Evolutionary conservation across 164 flowering plant species (phyloP), one percentile per base, ranked within the genome.

Genomic region (Nymphaea colorata): DNA sequence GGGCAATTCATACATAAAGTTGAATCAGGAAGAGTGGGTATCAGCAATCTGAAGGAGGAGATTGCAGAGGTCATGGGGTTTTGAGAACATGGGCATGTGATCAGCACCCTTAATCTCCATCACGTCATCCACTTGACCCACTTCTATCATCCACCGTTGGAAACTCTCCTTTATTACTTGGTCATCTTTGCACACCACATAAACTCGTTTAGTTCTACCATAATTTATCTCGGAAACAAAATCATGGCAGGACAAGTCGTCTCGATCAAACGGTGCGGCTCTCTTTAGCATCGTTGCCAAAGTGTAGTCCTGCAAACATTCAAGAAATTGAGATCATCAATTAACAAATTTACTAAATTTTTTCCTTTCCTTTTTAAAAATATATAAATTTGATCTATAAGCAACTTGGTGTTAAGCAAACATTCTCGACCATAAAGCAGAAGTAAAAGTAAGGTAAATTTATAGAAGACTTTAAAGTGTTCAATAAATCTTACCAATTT

Each of bases 51-150:
- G 69, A 41, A 67, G 6, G 55, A 76, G 70, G 63, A 65, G 68
- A 18, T 41, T 17, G 64, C 66, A 73, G 0, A 76, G 61, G 41
- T 73, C 74, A 2, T n/a, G 43, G 0, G 79, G 76, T 42, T 70
- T 70, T 10, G 71, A 76, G 2, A 76, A 16, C 76, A 76, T 76
- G n/a, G 73, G 16, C 76, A 70, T 73, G 59, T 73, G 79, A 59
- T 76, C 79, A 1, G 74, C 55, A 43, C 74, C 71, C 4, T 65
- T 15, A n/a, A 76, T 73, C 59, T 36, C 76, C 65, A 60, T 73
- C 68, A 70, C 73, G 51, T 73, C 67, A 16, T 70, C 43, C 10
- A 64, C 67, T 2, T 71, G 71, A 68, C 62, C n/a, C 57, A 70
- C 70, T 16, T 73, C 65, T 3, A 70, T 55, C 74, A 73, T 73